Evolutionary conservation across 192 early-diverging fungal species (phyloP).

Genomic region (Entomortierella beljakovae): DNA sequence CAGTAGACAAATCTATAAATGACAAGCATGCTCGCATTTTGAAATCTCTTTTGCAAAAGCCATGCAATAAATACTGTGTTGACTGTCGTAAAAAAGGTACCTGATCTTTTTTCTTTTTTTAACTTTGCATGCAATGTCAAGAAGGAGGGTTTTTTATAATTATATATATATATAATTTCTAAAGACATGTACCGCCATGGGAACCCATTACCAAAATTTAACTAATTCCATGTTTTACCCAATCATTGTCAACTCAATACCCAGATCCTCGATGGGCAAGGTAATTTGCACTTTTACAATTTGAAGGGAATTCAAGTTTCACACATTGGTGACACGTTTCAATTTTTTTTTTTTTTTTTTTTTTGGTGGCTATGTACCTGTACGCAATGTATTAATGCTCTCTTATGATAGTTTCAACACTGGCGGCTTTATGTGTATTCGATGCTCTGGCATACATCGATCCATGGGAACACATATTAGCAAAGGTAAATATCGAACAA

Average conservation of each 20-base stretch:
- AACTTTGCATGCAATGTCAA: too few relatives aligned
- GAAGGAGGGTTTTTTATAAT: too few relatives aligned
- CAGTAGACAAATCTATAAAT: slow-evolving; percentile 73
- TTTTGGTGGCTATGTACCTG: background rate
- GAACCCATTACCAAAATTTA: background rate
- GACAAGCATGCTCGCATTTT: slow-evolving; percentile 79
- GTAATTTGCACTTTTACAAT: slow-evolving; percentile 4
- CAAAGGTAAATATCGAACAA: slow-evolving; percentile 77
- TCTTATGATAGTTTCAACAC: slow-evolving; percentile 56
- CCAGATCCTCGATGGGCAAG: slow-evolving; percentile 54
- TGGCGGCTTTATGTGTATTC: slow-evolving; percentile 72
- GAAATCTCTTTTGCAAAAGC: slow-evolving; percentile 72
- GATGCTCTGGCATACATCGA: slow-evolving; percentile 82
- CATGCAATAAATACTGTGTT: slow-evolving; percentile 79
- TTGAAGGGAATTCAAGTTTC: background rate
- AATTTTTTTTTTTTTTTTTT: background rate
- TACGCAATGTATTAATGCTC: background rate
- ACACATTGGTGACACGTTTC: background rate
- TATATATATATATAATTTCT: background rate
- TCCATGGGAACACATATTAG: slow-evolving; percentile 90
- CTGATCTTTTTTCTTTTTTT: too few relatives aligned
- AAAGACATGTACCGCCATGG: too few relatives aligned
- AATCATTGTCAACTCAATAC: too few relatives aligned
- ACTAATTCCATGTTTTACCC: too few relatives aligned
- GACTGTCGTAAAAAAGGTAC: slow-evolving; percentile 85